Conservation (phyloP, 345 rosid species). For the Citrus trifoliata region DNA sequence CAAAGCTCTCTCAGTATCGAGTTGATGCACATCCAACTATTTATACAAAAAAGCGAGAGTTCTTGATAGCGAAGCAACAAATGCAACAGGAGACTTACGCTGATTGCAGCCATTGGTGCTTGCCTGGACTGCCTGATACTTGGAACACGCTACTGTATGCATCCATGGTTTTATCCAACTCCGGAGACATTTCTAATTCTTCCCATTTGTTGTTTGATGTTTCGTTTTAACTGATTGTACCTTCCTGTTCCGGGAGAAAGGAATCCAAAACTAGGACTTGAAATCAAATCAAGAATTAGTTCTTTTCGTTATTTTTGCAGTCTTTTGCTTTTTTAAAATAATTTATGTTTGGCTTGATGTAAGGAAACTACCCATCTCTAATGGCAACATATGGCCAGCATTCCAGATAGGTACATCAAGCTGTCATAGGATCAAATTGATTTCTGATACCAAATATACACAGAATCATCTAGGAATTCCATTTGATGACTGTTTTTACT, state of each 20-base stretch:
- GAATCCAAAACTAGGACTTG: too few relatives aligned
- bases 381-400: not conserved
- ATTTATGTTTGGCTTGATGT: not conserved
- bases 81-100: constrained; percentile 16
- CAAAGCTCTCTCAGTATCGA: constrained; percentile 35
- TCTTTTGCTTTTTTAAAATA: too few relatives aligned
- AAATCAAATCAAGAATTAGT: too few relatives aligned
- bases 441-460: not conserved
- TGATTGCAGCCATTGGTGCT: constrained; percentile 69
- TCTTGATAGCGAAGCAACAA: constrained; percentile 1
- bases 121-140: constrained; percentile 62
- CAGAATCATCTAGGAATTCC: not conserved
- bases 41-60: constrained; percentile 30
- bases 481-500: not conserved
- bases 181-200: constrained; percentile 3
- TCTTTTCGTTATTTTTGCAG: too few relatives aligned
- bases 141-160: constrained; percentile 52
- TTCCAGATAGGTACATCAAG: not conserved
- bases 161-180: constrained; percentile 22
- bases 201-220: not conserved
- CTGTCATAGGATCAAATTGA: not conserved
- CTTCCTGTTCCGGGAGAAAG: too few relatives aligned
- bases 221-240: not conserved
- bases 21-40: constrained; percentile 47
- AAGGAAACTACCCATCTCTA: not conserved